Percentiles rank a stretch among this genome's conserved stretches.
Conservation (phyloP, 169 alveolate species). For the Cystoisospora suis region DNA sequence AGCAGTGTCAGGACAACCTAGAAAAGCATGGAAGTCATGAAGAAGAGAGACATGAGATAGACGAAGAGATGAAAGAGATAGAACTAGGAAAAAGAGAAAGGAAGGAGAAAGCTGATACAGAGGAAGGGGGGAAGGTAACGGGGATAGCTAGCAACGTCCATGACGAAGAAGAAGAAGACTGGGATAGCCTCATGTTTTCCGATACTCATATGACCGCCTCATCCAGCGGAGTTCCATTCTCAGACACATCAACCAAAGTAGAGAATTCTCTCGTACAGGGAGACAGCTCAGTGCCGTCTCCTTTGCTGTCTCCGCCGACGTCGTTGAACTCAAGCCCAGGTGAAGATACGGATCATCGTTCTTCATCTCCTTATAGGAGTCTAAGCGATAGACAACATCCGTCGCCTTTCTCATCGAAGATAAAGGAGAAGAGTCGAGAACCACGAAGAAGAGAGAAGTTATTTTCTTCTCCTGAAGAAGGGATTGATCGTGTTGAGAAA, state of each 20-base stretch:
- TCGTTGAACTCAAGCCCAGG: not conserved
- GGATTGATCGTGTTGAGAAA: not conserved
- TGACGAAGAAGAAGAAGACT: not conserved
- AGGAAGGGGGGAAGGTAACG: not conserved
- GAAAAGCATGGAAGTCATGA: not conserved
- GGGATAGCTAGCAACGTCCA: not conserved
- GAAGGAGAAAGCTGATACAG: not conserved
- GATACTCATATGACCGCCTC: not conserved
- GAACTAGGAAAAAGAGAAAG: not conserved
- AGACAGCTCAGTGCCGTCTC: not conserved
- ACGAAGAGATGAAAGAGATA: not conserved
- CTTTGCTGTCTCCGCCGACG: not conserved
- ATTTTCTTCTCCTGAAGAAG: not conserved
- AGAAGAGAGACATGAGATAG: not conserved
- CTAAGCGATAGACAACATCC: not conserved
- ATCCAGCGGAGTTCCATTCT: not conserved
- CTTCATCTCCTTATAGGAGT: not conserved
- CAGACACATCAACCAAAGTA: not conserved
- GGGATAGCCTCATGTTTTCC: not conserved
- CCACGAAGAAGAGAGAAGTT: not conserved
- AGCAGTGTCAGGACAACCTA: not conserved
- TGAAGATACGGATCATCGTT: not conserved
- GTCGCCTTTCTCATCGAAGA: too few relatives aligned
- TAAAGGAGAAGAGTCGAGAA: not conserved
- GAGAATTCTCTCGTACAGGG: not conserved